Base-by-base conservation (phyloP, 2,329 filamentous ascomycete species). In the Fusarium nurragi region DNA sequence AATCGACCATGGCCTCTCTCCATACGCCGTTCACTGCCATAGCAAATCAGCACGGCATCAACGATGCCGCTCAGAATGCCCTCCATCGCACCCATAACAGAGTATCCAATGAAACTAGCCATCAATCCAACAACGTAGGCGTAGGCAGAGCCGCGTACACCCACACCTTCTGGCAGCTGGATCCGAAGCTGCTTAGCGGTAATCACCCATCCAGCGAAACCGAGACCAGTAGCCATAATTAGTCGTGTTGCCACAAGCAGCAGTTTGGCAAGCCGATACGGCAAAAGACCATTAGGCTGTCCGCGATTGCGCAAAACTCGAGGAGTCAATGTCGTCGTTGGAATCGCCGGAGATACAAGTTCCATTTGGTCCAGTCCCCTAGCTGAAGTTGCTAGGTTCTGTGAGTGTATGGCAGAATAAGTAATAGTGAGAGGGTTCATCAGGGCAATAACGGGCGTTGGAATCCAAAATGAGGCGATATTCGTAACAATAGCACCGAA, bases 131-230 rank as follows among this genome's bases (percentile, higher is more conserved):
- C 92, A 3, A 98, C 87, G 73, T 98, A 99, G 3, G 94, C 95
- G 76, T 99, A 99, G 22, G 95, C 83, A 71, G 93, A 97, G 10
- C 95, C 95, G 41, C 87, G 87, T 47, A 90, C 75, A 0, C 86
- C 84, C 48, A 77, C 67, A 3, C 83, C 83, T 36, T 81, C 84
- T 54, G 77, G 88, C 59, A 80, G 79, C 73, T 79, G 81, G 19
- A 95, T 81, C 48, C 85, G 82, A 5, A 97, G 81, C 77, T 91
- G 89, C 64, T 92, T 89, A 12, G 95, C 94, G 32, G 94, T 97
- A 43, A 92, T 91, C 10, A 98, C 92, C 95, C 95, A 99, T n/a
- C 93, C 94, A 5, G 92, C 94, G 72, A 98, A 97, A 1, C 94
- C 94, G 26, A 99, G 86, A 0, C 89, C 91, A 43, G 94, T 88